Conservation (phyloP, 805 yeast species). For the Candida bentonensis region DNA sequence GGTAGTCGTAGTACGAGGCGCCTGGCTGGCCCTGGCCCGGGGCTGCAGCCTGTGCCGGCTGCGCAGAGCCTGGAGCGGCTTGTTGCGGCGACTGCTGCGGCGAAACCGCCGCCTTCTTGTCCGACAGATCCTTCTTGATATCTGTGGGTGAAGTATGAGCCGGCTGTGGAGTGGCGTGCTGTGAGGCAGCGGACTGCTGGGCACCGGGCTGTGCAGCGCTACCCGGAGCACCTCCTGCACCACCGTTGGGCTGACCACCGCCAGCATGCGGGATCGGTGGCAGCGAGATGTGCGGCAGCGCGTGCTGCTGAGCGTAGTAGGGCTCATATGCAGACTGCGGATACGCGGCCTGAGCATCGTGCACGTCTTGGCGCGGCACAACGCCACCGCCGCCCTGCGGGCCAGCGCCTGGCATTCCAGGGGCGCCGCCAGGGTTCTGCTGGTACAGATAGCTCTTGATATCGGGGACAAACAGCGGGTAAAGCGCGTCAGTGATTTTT, state of each 20-base stretch:
- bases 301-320: slow-evolving; percentile 2
- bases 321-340: slow-evolving; percentile 3
- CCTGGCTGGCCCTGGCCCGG: not conserved
- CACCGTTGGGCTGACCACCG: too few species aligned
- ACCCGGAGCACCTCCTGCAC: too few species aligned
- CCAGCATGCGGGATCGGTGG: not conserved
- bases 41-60: not conserved
- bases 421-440: slow-evolving; percentile 6
- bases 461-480: slow-evolving; percentile 63
- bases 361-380: too few species aligned
- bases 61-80: too few species aligned
- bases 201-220: not conserved
- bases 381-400: too few species aligned
- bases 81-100: not conserved
- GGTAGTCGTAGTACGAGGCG: slow-evolving; percentile 1
- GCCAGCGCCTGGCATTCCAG: slow-evolving; percentile 1
- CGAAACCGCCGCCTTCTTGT: not conserved
- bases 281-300: not conserved
- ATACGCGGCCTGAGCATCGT: slow-evolving; percentile 2
- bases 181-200: not conserved
- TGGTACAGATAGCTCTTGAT: slow-evolving; percentile 22
- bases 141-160: not conserved
- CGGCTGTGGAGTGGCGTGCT: not conserved
- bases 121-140: not conserved
- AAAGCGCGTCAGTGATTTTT: slow-evolving; percentile 53